Evolutionary conservation across 805 yeast genomes (phyloP).

Genomic region (Starmerella scarabaei): DNA sequence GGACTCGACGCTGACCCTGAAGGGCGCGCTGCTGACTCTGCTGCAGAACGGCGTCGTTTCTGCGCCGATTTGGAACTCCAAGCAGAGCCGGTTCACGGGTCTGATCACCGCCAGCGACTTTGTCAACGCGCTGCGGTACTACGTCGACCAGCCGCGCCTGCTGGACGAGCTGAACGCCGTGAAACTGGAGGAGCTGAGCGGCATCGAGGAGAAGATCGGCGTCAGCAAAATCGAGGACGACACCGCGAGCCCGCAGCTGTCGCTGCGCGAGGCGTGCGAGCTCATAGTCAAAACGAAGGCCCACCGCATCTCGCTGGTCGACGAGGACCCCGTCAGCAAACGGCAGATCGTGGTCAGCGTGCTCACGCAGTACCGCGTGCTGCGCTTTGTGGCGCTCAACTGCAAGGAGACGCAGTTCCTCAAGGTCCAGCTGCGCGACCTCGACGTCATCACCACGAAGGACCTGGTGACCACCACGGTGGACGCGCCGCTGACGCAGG

Average conservation of each 20-base stretch:
- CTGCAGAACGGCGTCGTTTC: conserved; percentile 89
- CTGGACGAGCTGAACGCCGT: conserved; percentile 77
- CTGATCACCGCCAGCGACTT: conserved; percentile 83
- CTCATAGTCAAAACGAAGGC: conserved; percentile 82
- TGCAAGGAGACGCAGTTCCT: conserved; percentile 87
- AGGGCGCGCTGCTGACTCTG: conserved; percentile 77
- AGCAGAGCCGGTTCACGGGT: conserved; percentile 84
- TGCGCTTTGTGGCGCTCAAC: conserved; percentile 89
- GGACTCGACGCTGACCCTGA: conserved; percentile 80
- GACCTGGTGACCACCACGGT: conserved; percentile 65
- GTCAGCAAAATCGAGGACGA: conserved; percentile 75
- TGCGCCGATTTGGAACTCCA: conserved; percentile 93
- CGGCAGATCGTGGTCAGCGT: conserved; percentile 92
- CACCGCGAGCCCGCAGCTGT: conserved; percentile 80
- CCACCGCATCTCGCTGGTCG: conserved; percentile 86
- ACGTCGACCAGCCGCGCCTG: conserved; percentile 72
- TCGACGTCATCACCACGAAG: conserved; percentile 42
- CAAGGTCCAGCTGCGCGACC: conserved; percentile 56
- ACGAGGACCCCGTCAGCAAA: conserved; percentile 81
- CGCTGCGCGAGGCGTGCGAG: conserved; percentile 83
- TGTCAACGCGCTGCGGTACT: conserved; percentile 88
- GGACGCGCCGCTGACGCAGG: conserved; percentile 89
- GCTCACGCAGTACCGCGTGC: conserved; percentile 86
- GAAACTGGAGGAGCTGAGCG: conserved; percentile 72
- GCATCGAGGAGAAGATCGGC: conserved; percentile 77